Percentiles rank a stretch among this genome's conserved stretches.
Conservation (phyloP, 2,329 filamentous ascomycete genomes). For the Penicillium concentricum region DNA sequence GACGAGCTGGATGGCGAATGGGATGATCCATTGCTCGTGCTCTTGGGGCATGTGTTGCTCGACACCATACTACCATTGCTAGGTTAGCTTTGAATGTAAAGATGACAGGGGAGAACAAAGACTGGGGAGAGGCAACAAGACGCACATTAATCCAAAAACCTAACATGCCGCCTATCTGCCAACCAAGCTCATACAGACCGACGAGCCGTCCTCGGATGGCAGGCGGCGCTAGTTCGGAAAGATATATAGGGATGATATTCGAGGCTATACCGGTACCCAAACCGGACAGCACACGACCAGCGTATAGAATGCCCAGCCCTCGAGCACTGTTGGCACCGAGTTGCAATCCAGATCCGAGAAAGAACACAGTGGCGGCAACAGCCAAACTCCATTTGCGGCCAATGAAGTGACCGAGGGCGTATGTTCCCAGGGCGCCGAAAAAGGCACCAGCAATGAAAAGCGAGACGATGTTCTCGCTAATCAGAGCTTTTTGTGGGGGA, state of each 20-base stretch:
- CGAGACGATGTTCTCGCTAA: slow-evolving; percentile 72
- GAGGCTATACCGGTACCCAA: slow-evolving; percentile 54
- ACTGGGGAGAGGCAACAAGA: slow-evolving; percentile 1
- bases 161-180: slow-evolving; percentile 49
- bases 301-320: slow-evolving; percentile 59
- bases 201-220: slow-evolving; percentile 56
- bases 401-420: slow-evolving; percentile 61
- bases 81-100: slow-evolving; percentile 12
- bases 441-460: slow-evolving; percentile 80
- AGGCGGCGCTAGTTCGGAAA: slow-evolving; percentile 55
- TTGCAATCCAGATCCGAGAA: slow-evolving; percentile 67
- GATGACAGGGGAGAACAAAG: neutral
- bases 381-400: slow-evolving; percentile 64
- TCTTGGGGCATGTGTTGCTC: slow-evolving; percentile 25
- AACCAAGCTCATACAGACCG: slow-evolving; percentile 54
- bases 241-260: slow-evolving; percentile 59
- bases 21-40: slow-evolving; percentile 36
- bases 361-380: slow-evolving; percentile 62
- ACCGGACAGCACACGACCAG: slow-evolving; percentile 53
- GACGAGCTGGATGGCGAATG: slow-evolving; percentile 35
- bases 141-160: slow-evolving; percentile 47
- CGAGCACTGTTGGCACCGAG: slow-evolving; percentile 59
- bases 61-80: slow-evolving; percentile 51
- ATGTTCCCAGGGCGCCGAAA: slow-evolving; percentile 68
- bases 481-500: slow-evolving; percentile 51